Evolutionary conservation across 1,284 basidiomycete genomes (phyloP).

Genomic region (Rhodotorula sp.): DNA sequence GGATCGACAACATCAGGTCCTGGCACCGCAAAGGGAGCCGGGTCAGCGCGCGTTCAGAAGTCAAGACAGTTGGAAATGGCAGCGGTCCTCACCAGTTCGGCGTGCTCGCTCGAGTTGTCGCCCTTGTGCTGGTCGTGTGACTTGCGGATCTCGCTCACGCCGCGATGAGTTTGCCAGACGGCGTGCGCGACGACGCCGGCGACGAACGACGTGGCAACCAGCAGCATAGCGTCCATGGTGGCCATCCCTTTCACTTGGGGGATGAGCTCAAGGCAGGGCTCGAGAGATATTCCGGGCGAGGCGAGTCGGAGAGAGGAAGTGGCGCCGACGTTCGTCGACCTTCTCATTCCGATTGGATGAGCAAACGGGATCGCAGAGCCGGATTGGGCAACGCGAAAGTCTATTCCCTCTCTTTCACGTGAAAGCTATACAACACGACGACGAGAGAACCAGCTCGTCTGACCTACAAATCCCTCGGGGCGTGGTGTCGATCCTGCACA

Average conservation of each 20-base stretch:
- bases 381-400: no score
- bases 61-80: no score
- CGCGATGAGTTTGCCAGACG: neutral
- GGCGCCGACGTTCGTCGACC: neutral
- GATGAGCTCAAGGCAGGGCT: no score
- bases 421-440: no score
- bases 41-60: no score
- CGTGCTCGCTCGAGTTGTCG: neutral
- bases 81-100: neutral
- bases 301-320: neutral
- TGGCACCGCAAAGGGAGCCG: no score
- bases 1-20: no score
- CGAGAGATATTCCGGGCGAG: neutral
- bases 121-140: neutral
- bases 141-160: neutral
- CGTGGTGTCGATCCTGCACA: slow-evolving; percentile 16
- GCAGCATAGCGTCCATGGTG: neutral
- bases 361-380: no score
- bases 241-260: neutral
- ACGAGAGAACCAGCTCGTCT: neutral
- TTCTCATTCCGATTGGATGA: no score
- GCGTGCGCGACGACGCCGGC: slow-evolving; percentile 4
- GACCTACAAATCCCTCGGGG: no score
- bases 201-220: neutral
- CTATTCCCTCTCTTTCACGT: no score